Evolutionary conservation across 768 basidiomycete species (phyloP).

Genomic region (Rhizopogon vesiculosus): DNA sequence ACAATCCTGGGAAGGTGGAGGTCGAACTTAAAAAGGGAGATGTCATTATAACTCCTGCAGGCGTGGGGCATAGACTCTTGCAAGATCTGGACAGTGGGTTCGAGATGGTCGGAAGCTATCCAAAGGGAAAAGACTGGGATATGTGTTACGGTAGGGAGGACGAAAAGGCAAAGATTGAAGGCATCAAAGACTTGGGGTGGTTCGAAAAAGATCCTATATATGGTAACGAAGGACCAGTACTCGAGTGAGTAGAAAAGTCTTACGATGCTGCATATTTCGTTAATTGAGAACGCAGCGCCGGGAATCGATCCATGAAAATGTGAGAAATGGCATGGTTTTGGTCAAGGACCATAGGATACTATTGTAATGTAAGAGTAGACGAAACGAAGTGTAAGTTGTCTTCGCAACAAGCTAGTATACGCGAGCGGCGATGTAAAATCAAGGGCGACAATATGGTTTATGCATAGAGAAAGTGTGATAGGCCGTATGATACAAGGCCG

Average conservation of each 20-base stretch:
- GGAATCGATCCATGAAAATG: too few species aligned
- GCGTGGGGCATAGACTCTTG: constrained; percentile 34
- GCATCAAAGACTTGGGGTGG: constrained; percentile 30
- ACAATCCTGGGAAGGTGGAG: constrained; percentile 27
- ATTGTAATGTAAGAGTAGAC: background rate
- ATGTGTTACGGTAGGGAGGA: constrained; percentile 34
- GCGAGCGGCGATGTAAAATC: background rate
- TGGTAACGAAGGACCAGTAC: constrained; percentile 32
- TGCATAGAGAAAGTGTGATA: background rate
- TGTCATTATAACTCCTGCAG: constrained; percentile 37
- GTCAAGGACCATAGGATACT: background rate
- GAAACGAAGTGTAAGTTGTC: background rate
- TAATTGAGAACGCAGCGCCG: too few species aligned
- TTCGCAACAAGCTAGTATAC: background rate
- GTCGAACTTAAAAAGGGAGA: constrained; percentile 31
- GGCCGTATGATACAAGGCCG: background rate
- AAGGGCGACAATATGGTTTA: background rate
- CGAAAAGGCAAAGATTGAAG: constrained; percentile 19
- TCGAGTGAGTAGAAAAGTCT: constrained; percentile 18
- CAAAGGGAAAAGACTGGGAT: constrained; percentile 32
- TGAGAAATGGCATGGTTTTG: background rate
- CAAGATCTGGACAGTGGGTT: constrained; percentile 25
- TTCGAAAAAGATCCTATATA: constrained; percentile 36
- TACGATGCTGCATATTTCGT: too few species aligned
- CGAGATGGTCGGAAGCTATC: constrained; percentile 39